These are phyloP conservation scores for Hymenoscyphus infarciens DNA, from an alignment of 2,329 filamentous ascomycete genomes.

Conservation along the genomic window DNA sequence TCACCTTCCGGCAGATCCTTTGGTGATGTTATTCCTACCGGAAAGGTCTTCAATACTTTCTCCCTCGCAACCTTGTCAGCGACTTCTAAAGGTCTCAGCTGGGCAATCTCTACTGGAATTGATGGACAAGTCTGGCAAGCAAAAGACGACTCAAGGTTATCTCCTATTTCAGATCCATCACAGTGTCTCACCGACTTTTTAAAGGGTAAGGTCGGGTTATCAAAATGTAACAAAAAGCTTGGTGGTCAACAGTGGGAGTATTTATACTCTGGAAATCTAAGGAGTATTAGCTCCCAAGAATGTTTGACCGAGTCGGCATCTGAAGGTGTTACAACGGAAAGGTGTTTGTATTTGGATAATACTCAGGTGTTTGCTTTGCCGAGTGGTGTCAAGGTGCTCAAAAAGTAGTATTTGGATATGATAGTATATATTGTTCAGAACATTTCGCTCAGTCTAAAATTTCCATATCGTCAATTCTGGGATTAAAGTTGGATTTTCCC, in stretches of 20 bases:
- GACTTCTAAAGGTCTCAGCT: constrained; percentile 29
- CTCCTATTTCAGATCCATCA: constrained; percentile 36
- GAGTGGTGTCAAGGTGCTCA: constrained; percentile 38
- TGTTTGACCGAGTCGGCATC: constrained; percentile 41
- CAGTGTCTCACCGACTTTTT: constrained; percentile 41
- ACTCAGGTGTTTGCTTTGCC: constrained; percentile 46
- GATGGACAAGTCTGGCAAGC: constrained; percentile 44
- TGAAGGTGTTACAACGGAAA: constrained; percentile 27
- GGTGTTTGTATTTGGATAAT: constrained; percentile 40
- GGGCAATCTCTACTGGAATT: constrained; percentile 38
- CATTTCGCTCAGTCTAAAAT: no score
- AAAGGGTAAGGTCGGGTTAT: constrained; percentile 29
- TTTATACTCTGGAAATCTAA: constrained; percentile 42
- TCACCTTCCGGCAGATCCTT: constrained; percentile 30
- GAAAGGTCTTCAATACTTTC: constrained; percentile 48
- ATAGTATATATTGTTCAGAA: no score
- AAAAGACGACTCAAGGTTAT: constrained; percentile 36
- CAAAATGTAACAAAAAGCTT: constrained; percentile 36
- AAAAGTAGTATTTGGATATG: background rate
- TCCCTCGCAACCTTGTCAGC: constrained; percentile 42
- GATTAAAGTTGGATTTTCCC: background rate
- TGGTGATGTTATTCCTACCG: constrained; percentile 38
- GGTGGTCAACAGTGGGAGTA: constrained; percentile 42
- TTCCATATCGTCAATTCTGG: background rate
- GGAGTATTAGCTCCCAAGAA: constrained; percentile 33